Base-by-base conservation (phyloP, 495 filamentous ascomycete genomes). In the Xylaria curta region DNA sequence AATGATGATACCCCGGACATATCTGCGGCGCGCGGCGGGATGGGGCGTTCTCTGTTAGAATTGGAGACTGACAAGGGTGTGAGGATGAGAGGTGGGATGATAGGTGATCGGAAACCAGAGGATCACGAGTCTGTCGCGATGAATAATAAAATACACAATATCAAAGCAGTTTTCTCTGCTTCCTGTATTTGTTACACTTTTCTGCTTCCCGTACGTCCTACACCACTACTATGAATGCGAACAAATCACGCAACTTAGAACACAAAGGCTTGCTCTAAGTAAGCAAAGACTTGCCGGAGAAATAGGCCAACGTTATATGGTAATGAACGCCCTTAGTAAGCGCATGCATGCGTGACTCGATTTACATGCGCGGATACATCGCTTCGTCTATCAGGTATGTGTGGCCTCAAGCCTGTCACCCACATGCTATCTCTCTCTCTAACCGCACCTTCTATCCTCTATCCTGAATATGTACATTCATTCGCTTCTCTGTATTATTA, bases 1-100 rank as follows among this genome's bases (percentile, higher is more conserved):
- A 70, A 64, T 49, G 24, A 70, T 64, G 68, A 70, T 70, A 64
- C 66, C 66, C 66, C 51, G 17, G 13, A 36, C 17, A 26, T 36
- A 33, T 21, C 21, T 17, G 21, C 49, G 42, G 9, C 26, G 15
- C 7, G 19, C 28, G 44, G 44, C 4, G 36, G n/a, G n/a, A n/a
- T n/a, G n/a, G n/a, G n/a, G n/a, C n/a, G n/a, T n/a, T n/a, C n/a
- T n/a, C n/a, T n/a, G n/a, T n/a, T n/a, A n/a, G n/a, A n/a, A n/a
- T n/a, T n/a, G n/a, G n/a, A n/a, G n/a, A n/a, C n/a, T n/a, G n/a
- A n/a, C n/a, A n/a, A n/a, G n/a, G n/a, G n/a, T n/a, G 46, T 40
- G 47, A 24, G 64, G 12, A 40, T 40, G 4, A 38, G 10, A 38
- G 36, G 38, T 13, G 12, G 38, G 38, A 42, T 42, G 38, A 1